Evolutionary conservation across 2,329 filamentous ascomycete species (phyloP).

Genomic region (Fusarium verticillioides): DNA sequence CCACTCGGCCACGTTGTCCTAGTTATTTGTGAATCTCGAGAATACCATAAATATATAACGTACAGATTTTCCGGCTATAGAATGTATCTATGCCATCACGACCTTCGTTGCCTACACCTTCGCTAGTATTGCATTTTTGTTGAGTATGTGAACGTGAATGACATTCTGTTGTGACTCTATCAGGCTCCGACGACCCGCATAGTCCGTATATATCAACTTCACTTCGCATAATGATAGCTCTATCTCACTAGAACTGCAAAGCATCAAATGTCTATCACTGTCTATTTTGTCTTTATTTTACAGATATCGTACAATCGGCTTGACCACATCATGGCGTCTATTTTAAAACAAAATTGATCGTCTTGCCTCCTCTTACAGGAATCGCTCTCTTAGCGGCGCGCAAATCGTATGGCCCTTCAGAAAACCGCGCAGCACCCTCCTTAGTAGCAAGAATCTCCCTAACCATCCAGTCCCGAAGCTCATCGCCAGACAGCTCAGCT

Average conservation of each 20-base stretch:
- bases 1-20: constrained; percentile 33
- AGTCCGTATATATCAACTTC: not conserved
- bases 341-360: constrained; percentile 78
- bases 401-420: constrained; percentile 57
- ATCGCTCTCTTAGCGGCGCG: constrained; percentile 71
- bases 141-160: not conserved
- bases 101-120: not conserved
- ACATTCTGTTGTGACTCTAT: not conserved
- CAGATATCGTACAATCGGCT: constrained; percentile 21
- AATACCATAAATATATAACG: not conserved
- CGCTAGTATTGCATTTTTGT: not conserved
- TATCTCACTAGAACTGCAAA: not conserved
- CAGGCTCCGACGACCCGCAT: not conserved
- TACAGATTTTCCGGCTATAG: fast-evolving
- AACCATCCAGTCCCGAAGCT: constrained; percentile 70
- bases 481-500: constrained; percentile 53
- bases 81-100: not conserved
- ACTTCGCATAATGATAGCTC: not conserved
- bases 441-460: constrained; percentile 69
- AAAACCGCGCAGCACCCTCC: constrained; percentile 68
- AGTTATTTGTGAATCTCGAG: fast-evolving
- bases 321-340: not conserved
- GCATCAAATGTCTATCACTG: not conserved
- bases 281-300: constrained; percentile 20
- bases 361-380: constrained; percentile 72